Base-by-base conservation (phyloP, 2,329 filamentous ascomycete genomes). In the Bipolaris oryzae region DNA sequence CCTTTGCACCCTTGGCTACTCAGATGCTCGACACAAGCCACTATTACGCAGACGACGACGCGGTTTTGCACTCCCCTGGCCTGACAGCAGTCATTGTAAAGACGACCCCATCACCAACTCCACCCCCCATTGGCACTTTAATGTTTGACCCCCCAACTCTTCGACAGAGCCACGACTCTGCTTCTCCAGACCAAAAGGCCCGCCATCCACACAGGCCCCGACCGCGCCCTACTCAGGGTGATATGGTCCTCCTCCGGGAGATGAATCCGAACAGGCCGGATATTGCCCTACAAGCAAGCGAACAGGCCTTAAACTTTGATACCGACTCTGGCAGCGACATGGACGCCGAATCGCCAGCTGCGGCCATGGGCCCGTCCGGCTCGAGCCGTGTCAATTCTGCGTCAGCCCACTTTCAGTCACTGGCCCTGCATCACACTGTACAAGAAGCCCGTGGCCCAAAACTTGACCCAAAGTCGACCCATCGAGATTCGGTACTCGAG, bases 181-280 rank as follows among this genome's bases (percentile, higher is more conserved):
- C 70, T 75, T 69, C 75, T 66, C 72, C 75, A 74, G 80, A 79
- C 72, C 81, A 80, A 70, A 73, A 73, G 55, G 67, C 62, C 57
- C 77, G 80, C 80, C 82, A 82, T 80, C 65, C 63, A 62, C 79
- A 72, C 68, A 86, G 85, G 83, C 77, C 82, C 60, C 80, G 76
- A 63, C 38, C 49, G 9, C 48, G 41, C 7, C 79, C 84, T 39
- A 85, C 79, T 67, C 84, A 84, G 71, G 85, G 84, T 66, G 87
- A 90, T 82, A 85, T 81, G 65, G 86, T 91, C 62, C 81, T 94
- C 74, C 82, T 94, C 61, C 77, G 79, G 55, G 80, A 82, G 73
- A 82, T 93, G 79, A 85, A 80, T 66, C 85, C 87, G 68, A 86
- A 86, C 69, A 80, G 81, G 63, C 86, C 84, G 48, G 87, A 92